Evolutionary conservation across 2,329 filamentous ascomycete species (phyloP).

Genomic region (Cladosporium sp.): DNA sequence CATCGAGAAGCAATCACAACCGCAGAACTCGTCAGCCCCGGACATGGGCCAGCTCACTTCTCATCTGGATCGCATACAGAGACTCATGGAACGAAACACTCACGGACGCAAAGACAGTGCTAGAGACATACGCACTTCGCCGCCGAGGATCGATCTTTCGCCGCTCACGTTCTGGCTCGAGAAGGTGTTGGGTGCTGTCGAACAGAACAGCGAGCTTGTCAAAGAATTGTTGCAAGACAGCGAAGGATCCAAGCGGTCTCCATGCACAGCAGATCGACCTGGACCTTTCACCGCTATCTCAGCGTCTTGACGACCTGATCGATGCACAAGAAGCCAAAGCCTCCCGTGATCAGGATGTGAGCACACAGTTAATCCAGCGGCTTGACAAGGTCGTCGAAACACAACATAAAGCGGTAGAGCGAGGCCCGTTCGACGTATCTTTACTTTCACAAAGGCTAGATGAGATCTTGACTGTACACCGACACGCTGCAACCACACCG

Average conservation of each 20-base stretch:
- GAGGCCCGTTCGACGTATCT: slow-evolving; percentile 10
- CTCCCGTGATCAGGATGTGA: slow-evolving; percentile 3
- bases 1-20: slow-evolving; percentile 17
- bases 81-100: slow-evolving; percentile 20
- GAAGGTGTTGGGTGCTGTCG: slow-evolving; percentile 24
- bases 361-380: not conserved
- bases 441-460: slow-evolving; percentile 11
- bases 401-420: slow-evolving; percentile 11
- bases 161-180: slow-evolving; percentile 21
- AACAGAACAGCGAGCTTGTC: slow-evolving; percentile 24
- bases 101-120: slow-evolving; percentile 18
- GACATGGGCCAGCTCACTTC: slow-evolving; percentile 24
- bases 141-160: slow-evolving; percentile 19
- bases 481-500: slow-evolving; percentile 1
- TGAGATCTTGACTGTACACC: slow-evolving; percentile 11
- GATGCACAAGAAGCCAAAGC: slow-evolving; percentile 19
- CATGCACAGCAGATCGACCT: slow-evolving; percentile 5
- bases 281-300: slow-evolving; percentile 16
- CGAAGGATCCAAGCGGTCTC: not conserved
- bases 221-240: slow-evolving; percentile 21
- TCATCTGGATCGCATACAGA: slow-evolving; percentile 27
- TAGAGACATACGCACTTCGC: slow-evolving; percentile 6
- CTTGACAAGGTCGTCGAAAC: slow-evolving; percentile 7
- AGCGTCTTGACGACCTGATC: slow-evolving; percentile 20
- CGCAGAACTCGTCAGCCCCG: slow-evolving; percentile 16